Evolutionary conservation across 2,329 filamentous ascomycete species (phyloP).

Genomic region (Decorospora gaudefroyi): DNA sequence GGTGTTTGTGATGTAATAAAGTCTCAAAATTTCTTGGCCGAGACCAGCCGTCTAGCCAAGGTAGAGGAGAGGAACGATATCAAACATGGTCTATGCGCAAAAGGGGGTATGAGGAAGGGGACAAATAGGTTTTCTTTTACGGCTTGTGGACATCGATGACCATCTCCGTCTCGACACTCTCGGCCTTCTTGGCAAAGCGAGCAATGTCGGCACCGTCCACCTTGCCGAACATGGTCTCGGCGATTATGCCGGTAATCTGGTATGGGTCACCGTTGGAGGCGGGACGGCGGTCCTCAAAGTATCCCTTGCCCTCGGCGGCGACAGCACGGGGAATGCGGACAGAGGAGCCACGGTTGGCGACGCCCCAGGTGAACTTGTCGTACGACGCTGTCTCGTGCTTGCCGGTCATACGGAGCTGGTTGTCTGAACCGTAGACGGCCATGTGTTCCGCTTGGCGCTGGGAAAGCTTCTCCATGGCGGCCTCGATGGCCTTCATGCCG

Average conservation of each 20-base stretch:
- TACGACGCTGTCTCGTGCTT: conserved; percentile 92
- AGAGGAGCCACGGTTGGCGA: conserved; percentile 93
- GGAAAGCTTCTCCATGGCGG: conserved; percentile 64
- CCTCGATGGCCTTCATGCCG: conserved; percentile 93
- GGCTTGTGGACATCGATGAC: conserved; percentile 35
- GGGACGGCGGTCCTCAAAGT: conserved; percentile 73
- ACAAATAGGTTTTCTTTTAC: conserved; percentile 17
- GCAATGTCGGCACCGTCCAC: conserved; percentile 55
- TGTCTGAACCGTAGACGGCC: conserved; percentile 92
- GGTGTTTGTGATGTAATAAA: too few relatives aligned
- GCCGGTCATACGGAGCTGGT: conserved; percentile 91
- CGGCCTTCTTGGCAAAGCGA: conserved; percentile 46
- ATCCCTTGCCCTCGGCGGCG: conserved; percentile 87
- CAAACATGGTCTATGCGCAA: conserved; percentile 4
- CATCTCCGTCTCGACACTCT: conserved; percentile 45
- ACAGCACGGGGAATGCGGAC: conserved; percentile 88
- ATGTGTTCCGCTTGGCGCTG: conserved; percentile 64
- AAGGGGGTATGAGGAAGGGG: conserved; percentile 21
- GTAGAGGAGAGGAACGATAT: neutral
- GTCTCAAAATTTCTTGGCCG: neutral
- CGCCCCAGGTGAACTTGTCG: conserved; percentile 90
- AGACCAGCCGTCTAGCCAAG: neutral
- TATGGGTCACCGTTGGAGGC: conserved; percentile 89
- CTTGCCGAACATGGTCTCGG: conserved; percentile 66
- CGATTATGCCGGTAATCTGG: conserved; percentile 79